Evolutionary conservation across 2,329 filamentous ascomycete species (phyloP).

Genomic region (Colletotrichum costaricense): DNA sequence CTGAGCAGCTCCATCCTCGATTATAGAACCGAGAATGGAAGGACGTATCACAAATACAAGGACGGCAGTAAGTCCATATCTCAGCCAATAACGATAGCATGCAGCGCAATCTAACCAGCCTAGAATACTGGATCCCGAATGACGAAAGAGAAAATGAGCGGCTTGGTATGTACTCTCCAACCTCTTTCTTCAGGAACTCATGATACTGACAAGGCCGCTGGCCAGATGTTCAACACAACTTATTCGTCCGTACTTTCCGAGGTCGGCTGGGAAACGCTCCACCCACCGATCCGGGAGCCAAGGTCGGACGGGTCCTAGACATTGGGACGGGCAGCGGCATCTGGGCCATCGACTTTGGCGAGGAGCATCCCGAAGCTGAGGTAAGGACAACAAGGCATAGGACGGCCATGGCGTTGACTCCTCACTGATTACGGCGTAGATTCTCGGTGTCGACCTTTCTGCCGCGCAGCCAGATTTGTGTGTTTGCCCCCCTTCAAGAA

Average conservation of each 20-base stretch:
- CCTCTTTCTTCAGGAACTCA: too few species aligned
- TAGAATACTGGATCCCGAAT: not conserved
- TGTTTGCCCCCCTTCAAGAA: not conserved
- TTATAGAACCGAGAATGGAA: not conserved
- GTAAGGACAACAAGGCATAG: conserved; percentile 17
- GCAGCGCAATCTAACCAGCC: too few species aligned
- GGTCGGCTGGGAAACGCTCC: conserved; percentile 40
- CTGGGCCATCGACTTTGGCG: conserved; percentile 57
- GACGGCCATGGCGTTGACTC: fast-evolving
- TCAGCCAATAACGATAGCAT: not conserved
- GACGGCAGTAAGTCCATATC: not conserved
- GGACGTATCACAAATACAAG: not conserved
- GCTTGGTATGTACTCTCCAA: not conserved
- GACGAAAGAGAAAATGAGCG: not conserved
- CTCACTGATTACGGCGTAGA: conserved; percentile 31
- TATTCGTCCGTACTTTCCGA: conserved; percentile 45
- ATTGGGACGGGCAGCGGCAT: conserved; percentile 60
- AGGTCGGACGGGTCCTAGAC: conserved; percentile 50
- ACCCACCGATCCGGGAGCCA: conserved; percentile 38
- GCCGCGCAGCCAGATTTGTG: conserved; percentile 51
- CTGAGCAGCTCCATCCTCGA: not conserved
- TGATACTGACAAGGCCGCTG: not conserved
- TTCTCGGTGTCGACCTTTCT: conserved; percentile 54
- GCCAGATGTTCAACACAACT: conserved; percentile 49
- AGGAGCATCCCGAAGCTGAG: conserved; percentile 45